Percentiles rank a stretch among this genome's conserved stretches.
phyloP scores from a whole-genome alignment of 2,329 filamentous ascomycete species.

The Colletotrichum truncatum region DNA sequence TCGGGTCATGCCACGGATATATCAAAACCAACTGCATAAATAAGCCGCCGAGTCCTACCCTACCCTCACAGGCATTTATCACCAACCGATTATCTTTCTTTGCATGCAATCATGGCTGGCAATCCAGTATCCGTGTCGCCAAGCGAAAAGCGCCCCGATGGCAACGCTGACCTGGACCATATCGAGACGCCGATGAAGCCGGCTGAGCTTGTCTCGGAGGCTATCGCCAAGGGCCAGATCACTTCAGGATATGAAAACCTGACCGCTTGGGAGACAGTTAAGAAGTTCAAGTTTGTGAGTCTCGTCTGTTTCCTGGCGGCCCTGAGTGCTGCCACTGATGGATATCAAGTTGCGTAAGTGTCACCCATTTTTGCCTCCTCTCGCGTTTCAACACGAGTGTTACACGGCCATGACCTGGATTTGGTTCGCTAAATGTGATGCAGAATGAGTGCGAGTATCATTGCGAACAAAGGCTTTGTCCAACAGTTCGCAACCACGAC shows the following conservation, averaged over 20 bases:
- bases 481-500: constrained; percentile 40
- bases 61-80: no score
- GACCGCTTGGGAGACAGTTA: constrained; percentile 36
- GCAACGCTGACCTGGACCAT: neutral
- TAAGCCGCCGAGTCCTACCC: no score
- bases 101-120: no score
- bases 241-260: constrained; percentile 38
- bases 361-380: no score
- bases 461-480: constrained; percentile 50
- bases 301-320: constrained; percentile 36
- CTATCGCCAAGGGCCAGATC: constrained; percentile 32
- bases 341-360: constrained; percentile 37
- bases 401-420: no score
- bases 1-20: no score
- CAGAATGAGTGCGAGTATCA: constrained; percentile 45
- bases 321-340: constrained; percentile 37
- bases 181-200: neutral
- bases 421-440: neutral
- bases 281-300: constrained; percentile 36
- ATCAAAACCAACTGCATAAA: no score
- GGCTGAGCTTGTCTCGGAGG: neutral
- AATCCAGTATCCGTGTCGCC: no score
- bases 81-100: no score
- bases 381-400: no score
- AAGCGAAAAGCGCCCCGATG: neutral